Base-by-base conservation (phyloP, 192 early-diverging fungal species). In the Chytriomyces confervae region DNA sequence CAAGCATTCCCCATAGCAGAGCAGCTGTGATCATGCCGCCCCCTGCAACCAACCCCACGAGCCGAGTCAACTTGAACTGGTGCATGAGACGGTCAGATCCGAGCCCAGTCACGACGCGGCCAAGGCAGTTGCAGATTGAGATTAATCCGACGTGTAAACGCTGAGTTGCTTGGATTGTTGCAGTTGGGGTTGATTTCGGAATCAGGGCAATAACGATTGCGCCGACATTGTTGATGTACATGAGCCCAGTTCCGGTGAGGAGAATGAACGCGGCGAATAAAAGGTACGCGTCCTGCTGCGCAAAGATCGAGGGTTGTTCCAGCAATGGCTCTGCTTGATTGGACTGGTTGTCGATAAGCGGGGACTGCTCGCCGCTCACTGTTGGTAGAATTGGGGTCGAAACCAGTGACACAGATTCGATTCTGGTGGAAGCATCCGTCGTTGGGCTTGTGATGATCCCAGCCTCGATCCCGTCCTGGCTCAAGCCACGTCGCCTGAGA, bases 201-300 rank as follows among this genome's bases (percentile, higher is more conserved):
- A 48, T 27, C 13, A 83, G 66, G 0, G 83, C 51, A 5, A 77
- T 50, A 3, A 86, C 49, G 45, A 86, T 78, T 9, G 80, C 79
- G 44, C 85, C 85, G 43, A 86, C 69, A 60, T 85, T 83, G 81
- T 84, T 86, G 69, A 86, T 83, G 77, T 83, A 82, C 81, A 84
- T 84, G 43, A 86, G 80, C 7, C 85, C 85, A 7, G 82, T 61
- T 11, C 85, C 85, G 60, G 74, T 67, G 6, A 83, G 49, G 6
- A 79, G 16, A n/a, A 73, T 36, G 50, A 86, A 81, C 0, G 78
- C 72, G 24, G 57, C 16, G 44, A 84, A 80, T 4, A 86, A 76
- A 60, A 82, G 47, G 74, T 78, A 84, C 18, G 81, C 83, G 57
- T 86, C 85, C 5, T 65, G 23, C 20, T 65, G 51, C 6, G 16